Percentiles rank a stretch among this genome's conserved stretches.
Conservation (phyloP, 1,284 basidiomycete genomes). For the Sporisorium exsertum region DNA sequence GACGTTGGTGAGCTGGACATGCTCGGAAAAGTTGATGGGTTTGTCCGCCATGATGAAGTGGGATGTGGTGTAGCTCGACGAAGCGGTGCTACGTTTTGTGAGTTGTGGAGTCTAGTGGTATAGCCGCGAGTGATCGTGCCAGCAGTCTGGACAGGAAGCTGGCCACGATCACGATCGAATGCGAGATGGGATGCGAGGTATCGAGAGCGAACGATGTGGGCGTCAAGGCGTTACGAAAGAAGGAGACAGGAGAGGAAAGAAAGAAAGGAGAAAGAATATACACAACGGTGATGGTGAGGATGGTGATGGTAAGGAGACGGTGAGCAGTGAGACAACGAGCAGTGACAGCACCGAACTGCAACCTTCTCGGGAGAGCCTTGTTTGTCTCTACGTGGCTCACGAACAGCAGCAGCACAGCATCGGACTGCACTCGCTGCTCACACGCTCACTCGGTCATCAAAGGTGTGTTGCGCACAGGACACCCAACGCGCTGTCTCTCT, state of each 20-base stretch:
- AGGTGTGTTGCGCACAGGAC: slow-evolving; percentile 17
- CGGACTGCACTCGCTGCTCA: background rate
- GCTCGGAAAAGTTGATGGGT: slow-evolving; percentile 66
- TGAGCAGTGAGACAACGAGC: background rate
- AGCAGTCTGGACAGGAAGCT: background rate
- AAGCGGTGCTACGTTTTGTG: slow-evolving; percentile 14
- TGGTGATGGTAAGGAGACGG: background rate
- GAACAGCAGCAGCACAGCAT: no score
- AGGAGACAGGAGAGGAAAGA: slow-evolving; percentile 2
- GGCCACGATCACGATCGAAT: slow-evolving; percentile 5
- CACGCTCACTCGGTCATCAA: background rate
- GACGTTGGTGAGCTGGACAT: slow-evolving; percentile 86
- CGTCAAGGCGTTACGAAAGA: slow-evolving; percentile 6
- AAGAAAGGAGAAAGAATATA: slow-evolving; percentile 26
- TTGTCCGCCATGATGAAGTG: slow-evolving; percentile 65
- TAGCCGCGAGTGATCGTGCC: slow-evolving; percentile 5
- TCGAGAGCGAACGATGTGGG: slow-evolving; percentile 13
- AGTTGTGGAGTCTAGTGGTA: background rate
- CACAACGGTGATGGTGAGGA: slow-evolving; percentile 26
- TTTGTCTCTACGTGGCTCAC: no score
- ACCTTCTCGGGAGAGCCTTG: slow-evolving; percentile 4
- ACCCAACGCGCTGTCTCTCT: slow-evolving; percentile 11
- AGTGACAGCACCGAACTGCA: slow-evolving; percentile 1
- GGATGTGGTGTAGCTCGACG: slow-evolving; percentile 11
- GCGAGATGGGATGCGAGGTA: slow-evolving; percentile 16